Evolutionary conservation across 805 yeast species (phyloP), one percentile per base, ranked within the genome.

Genomic region (Komagataella pastoris): DNA sequence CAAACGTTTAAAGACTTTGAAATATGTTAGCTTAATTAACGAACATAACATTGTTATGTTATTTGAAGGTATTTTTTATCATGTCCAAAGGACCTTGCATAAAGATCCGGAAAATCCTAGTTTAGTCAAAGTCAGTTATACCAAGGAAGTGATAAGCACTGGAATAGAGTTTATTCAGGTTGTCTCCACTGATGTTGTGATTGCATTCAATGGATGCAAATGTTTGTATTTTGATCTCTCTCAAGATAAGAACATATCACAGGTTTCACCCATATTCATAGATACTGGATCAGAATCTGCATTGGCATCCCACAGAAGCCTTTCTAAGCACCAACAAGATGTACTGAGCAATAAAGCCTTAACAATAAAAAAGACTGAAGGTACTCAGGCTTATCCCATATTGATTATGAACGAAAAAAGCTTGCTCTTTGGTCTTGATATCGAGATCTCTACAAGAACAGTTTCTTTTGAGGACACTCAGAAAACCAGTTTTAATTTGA

Each of bases 361-460:
- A 24, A 48, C 50, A 19, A 48, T 54, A 12, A 56, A 65, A 3
- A 58, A 65, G 21, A 59, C 64, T 3, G 61, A 61, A 45, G 68
- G 68, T 3, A 59, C 68, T 53, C 52, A 72, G 30, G 66, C 74
- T n/a, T 77, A 77, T 57, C 83, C 83, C 0, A 61, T 77, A 19
- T 71, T 77, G 3, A 64, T 74, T 40, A 63, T 75, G 43, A 55
- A 66, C n/a, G 69, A 66, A 43, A 74, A 76, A 52, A 80, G 79
- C 40, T 63, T 75, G 49, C 62, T 77, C 6, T 65, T 74, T 50
- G 78, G 81, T 4, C 60, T 76, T n/a, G 81, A 77, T 51, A 61
- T 75, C 7, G 79, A 75, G 51, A 49, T 51, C 14, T 30, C 40
- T 5, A 8, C 40, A 30, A 30, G 40, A 30, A 30, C 40, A 10